Evolutionary conservation across 495 filamentous ascomycete genomes (phyloP).

Genomic region (Penicillium mononematosum): DNA sequence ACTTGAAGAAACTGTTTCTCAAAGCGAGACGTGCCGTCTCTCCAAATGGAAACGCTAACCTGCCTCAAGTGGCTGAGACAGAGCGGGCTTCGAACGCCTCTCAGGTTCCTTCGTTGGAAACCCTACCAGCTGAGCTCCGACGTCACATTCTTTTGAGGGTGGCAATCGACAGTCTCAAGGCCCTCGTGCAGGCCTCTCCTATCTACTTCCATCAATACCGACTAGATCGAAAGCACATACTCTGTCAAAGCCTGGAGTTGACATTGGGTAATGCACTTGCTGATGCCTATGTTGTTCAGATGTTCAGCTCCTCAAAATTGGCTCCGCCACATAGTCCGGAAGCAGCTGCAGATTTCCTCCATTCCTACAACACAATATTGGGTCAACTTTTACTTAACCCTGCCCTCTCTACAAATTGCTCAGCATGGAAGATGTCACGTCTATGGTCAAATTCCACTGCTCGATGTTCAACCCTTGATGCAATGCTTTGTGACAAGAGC

Average conservation of each 20-base stretch:
- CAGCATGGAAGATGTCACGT: slow-evolving; percentile 13
- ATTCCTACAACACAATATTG: slow-evolving; percentile 10
- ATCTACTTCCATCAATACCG: slow-evolving; percentile 31
- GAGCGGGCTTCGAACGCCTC: not conserved
- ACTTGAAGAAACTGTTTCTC: too few species aligned
- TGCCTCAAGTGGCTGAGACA: too few species aligned
- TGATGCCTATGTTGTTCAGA: slow-evolving; percentile 22
- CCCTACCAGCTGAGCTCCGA: slow-evolving; percentile 20
- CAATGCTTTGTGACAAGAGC: slow-evolving; percentile 11
- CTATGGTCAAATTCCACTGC: slow-evolving; percentile 17
- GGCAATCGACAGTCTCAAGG: slow-evolving; percentile 16
- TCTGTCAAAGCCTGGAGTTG: slow-evolving; percentile 9
- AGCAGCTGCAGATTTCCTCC: slow-evolving; percentile 5
- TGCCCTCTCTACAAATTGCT: slow-evolving; percentile 1
- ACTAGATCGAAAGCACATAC: slow-evolving; percentile 15
- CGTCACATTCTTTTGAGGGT: slow-evolving; percentile 14
- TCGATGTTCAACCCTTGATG: slow-evolving; percentile 24
- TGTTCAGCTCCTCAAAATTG: slow-evolving; percentile 3
- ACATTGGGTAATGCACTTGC: slow-evolving; percentile 14
- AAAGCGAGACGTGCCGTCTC: too few species aligned
- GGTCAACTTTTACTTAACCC: not conserved
- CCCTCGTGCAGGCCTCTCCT: slow-evolving; percentile 27
- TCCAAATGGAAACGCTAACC: too few species aligned
- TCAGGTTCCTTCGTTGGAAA: slow-evolving; percentile 5
- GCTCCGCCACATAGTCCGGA: not conserved